Evolutionary conservation across 257 asterid species (phyloP).

Genomic region (Echium plantagineum): DNA sequence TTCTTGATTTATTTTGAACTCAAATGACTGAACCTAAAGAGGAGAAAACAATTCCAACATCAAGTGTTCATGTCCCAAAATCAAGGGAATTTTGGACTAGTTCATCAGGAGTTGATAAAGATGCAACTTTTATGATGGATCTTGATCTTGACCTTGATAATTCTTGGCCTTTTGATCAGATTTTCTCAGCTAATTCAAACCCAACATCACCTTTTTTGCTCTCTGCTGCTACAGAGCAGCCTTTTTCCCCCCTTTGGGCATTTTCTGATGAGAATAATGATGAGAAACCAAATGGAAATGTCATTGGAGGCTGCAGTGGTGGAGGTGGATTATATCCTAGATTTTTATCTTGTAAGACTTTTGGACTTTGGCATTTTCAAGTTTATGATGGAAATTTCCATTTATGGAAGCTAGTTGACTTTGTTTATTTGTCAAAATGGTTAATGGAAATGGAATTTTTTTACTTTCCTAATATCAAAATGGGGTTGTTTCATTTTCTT

Average conservation of each 20-base stretch:
- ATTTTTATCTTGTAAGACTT: conserved; percentile 33
- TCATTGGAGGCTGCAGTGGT: conserved; percentile 13
- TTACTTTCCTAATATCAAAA: background rate
- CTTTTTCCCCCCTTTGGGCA: conserved; percentile 77
- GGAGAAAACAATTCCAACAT: background rate
- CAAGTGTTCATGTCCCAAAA: background rate
- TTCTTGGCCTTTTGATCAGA: conserved; percentile 81
- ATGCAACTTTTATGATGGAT: conserved; percentile 36
- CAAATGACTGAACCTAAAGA: conserved; percentile 45
- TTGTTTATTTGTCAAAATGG: background rate
- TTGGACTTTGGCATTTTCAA: conserved; percentile 3
- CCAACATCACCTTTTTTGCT: conserved; percentile 35
- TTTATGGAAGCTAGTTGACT: background rate
- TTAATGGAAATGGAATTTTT: background rate
- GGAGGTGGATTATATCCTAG: conserved; percentile 33
- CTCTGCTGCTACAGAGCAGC: conserved; percentile 44
- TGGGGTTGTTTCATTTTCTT: too few relatives aligned
- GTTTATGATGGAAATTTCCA: background rate
- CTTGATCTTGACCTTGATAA: conserved; percentile 43
- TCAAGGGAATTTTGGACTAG: conserved; percentile 6
- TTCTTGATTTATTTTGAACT: too few relatives aligned
- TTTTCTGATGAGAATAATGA: conserved; percentile 53
- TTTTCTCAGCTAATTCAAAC: conserved; percentile 37
- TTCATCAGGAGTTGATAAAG: background rate
- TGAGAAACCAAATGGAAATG: conserved; percentile 9